Conservation (phyloP, 2,329 filamentous ascomycete genomes). For the Talaromyces sp. region DNA sequence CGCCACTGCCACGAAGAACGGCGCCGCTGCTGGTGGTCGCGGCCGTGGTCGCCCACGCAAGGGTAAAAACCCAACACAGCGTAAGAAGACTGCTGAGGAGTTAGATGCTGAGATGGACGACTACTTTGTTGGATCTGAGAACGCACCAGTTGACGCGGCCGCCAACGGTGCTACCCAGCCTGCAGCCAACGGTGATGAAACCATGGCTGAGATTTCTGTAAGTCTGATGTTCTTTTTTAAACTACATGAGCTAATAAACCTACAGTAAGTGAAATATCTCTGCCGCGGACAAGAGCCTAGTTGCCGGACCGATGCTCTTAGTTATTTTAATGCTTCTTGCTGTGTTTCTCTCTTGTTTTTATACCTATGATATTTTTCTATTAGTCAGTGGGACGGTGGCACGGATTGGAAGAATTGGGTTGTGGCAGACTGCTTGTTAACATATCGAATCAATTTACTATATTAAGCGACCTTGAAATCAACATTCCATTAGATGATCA, state of each 20-base stretch:
- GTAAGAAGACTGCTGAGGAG: slow-evolving; percentile 89
- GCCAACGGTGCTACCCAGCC: slow-evolving; percentile 42
- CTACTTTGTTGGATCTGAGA: slow-evolving; percentile 63
- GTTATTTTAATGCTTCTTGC: neutral
- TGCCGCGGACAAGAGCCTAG: neutral
- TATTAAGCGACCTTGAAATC: neutral
- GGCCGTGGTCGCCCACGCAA: slow-evolving; percentile 48
- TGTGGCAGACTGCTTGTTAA: neutral
- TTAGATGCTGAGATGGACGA: slow-evolving; percentile 97
- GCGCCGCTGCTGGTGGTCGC: slow-evolving; percentile 47
- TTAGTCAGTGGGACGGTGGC: neutral
- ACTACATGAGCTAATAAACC: neutral
- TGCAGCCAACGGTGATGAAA: slow-evolving; percentile 47
- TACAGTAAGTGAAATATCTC: neutral
- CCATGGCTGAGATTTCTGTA: slow-evolving; percentile 55
- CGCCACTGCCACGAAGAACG: slow-evolving; percentile 64
- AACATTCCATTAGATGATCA: neutral
- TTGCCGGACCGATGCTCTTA: neutral
- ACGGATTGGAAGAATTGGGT: neutral
- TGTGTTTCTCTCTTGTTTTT: neutral
- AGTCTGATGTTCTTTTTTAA: slow-evolving; percentile 15
- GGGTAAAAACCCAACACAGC: slow-evolving; percentile 59
- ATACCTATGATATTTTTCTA: neutral
- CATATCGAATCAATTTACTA: neutral
- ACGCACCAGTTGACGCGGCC: slow-evolving; percentile 35